These are phyloP conservation scores for Fusarium musae DNA, from an alignment of 2,329 filamentous ascomycete genomes.

Conservation along the genomic window DNA sequence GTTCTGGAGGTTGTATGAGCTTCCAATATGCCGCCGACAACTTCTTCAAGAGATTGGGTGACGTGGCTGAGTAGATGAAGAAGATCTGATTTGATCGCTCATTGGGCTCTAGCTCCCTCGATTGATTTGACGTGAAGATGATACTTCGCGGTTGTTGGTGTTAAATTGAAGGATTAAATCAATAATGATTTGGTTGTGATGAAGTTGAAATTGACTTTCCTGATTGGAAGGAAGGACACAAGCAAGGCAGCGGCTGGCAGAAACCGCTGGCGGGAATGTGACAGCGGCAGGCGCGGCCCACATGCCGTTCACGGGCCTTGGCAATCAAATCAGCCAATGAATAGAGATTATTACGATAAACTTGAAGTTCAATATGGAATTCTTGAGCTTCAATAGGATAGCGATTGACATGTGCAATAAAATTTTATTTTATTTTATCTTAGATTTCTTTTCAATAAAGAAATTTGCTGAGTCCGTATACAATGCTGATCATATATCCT, in stretches of 20 bases:
- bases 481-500: not conserved
- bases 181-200: not conserved
- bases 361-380: too few species aligned
- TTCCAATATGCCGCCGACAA: conserved; percentile 31
- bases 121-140: not conserved
- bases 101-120: not conserved
- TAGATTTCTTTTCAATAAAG: too few species aligned
- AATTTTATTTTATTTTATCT: not conserved
- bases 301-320: not conserved
- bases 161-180: not conserved
- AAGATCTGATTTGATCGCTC: not conserved
- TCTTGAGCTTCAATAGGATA: not conserved
- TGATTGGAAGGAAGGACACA: conserved; percentile 1
- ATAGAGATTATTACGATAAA: not conserved
- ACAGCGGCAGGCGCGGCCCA: conserved; percentile 22
- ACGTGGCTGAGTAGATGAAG: not conserved
- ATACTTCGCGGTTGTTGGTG: too few species aligned
- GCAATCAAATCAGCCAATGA: not conserved
- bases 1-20: not conserved
- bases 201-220: conserved; percentile 36
- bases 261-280: not conserved
- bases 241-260: conserved; percentile 8
- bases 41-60: not conserved
- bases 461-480: not conserved
- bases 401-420: not conserved